These are phyloP conservation scores for Fusarium sublunatum DNA, from an alignment of 2,329 filamentous ascomycete genomes.

Conservation along the genomic window DNA sequence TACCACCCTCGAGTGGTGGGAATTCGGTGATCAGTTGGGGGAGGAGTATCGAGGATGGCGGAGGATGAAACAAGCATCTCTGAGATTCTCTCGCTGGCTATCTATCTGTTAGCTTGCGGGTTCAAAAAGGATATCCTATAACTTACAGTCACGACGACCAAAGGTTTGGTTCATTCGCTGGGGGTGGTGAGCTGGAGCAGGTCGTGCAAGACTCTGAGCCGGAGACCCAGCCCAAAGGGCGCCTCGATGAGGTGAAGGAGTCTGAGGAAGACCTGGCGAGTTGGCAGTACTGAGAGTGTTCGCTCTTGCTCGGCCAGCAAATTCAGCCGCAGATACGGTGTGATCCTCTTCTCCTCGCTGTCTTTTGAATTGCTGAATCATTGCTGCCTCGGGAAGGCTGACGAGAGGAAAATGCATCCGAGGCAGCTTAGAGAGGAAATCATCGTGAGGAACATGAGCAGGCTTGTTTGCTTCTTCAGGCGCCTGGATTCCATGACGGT, in stretches of 20 bases:
- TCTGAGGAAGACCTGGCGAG: constrained; percentile 42
- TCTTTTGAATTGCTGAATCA: constrained; percentile 49
- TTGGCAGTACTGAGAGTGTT: constrained; percentile 49
- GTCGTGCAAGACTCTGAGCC: constrained; percentile 12
- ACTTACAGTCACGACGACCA: constrained; percentile 38
- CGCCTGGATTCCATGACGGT: constrained; percentile 31
- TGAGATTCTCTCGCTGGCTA: constrained; percentile 40
- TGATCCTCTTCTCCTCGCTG: constrained; percentile 54
- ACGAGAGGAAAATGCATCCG: constrained; percentile 53
- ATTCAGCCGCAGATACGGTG: constrained; percentile 46
- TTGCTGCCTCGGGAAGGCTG: constrained; percentile 53
- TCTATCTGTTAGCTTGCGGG: constrained; percentile 5
- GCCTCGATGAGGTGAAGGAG: constrained; percentile 42
- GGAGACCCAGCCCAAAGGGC: constrained; percentile 14
- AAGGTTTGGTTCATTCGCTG: constrained; percentile 16
- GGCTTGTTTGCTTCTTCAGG: constrained; percentile 13
- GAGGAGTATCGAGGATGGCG: constrained; percentile 40
- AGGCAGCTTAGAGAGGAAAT: constrained; percentile 41
- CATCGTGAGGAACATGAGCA: constrained; percentile 38
- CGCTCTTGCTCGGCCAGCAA: constrained; percentile 43
- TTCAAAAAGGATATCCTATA: background rate
- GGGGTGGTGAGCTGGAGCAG: constrained; percentile 32
- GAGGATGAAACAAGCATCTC: constrained; percentile 44
- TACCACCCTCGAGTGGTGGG: constrained; percentile 25
- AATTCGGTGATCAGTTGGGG: constrained; percentile 15